Conservation (phyloP, 2,329 filamentous ascomycete genomes). For the Hypoxylon sp. region DNA sequence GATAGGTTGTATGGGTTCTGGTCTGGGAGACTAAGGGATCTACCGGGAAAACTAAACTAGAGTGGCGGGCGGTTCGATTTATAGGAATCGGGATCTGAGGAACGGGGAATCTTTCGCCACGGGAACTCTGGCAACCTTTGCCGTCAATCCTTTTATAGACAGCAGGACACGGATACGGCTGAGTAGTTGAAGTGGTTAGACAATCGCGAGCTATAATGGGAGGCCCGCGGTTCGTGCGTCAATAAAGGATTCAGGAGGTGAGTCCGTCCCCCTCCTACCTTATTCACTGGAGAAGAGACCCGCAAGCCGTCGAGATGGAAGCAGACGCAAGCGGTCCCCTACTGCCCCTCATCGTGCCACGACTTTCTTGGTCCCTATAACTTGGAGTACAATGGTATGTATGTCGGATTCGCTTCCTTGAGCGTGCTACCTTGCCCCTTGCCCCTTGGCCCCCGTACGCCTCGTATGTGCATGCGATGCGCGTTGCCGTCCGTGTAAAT, state of each 20-base stretch:
- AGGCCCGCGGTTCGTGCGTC: neutral
- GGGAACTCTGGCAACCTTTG: neutral
- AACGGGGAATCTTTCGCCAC: neutral
- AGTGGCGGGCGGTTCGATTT: neutral
- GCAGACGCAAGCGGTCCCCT: constrained; percentile 21
- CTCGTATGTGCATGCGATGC: constrained; percentile 18
- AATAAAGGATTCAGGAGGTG: constrained; percentile 11
- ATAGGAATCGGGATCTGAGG: neutral
- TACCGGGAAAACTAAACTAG: constrained; percentile 1
- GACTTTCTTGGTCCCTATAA: neutral
- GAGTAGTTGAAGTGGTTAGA: neutral
- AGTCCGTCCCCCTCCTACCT: constrained; percentile 2
- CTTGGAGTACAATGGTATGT: neutral
- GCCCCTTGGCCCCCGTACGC: neutral
- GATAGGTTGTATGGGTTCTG: constrained; percentile 8
- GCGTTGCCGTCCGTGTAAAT: neutral
- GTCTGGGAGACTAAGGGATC: constrained; percentile 5
- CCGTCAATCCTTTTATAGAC: constrained; percentile 1
- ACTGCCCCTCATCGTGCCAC: constrained; percentile 21
- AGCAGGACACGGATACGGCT: neutral
- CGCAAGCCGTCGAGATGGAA: constrained; percentile 15
- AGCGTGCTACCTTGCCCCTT: neutral
- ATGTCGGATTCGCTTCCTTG: constrained; percentile 11
- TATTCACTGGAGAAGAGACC: constrained; percentile 14
- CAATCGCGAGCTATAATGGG: too few species aligned